A percentile compares a stretch with the other conserved stretches of the same genome.
These are phyloP conservation scores for Trifolium fragiferum DNA, from an alignment of 306 rosid genomes.

Conservation along the genomic window DNA sequence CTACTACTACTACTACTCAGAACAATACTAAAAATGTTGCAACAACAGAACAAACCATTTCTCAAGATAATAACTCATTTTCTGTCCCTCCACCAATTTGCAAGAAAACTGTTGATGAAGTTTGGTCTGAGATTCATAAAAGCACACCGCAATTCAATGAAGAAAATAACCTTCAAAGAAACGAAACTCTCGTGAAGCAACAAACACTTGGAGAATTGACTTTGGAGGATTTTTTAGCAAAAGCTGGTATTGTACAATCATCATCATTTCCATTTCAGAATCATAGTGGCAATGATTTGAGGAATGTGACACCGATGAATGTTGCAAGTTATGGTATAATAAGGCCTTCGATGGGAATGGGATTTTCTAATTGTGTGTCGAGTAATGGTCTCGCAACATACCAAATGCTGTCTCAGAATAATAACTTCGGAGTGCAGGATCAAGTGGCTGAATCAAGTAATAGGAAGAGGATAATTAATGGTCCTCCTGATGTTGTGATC, in stretches of 20 bases:
- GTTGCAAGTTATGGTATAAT: slow-evolving; percentile 36
- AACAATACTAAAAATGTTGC: slow-evolving; percentile 22
- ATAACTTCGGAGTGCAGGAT: slow-evolving; percentile 35
- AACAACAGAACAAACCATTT: slow-evolving; percentile 3
- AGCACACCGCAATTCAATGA: slow-evolving; percentile 29
- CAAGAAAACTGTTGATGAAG: slow-evolving; percentile 71
- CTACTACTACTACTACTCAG: not conserved
- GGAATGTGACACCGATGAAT: slow-evolving; percentile 23
- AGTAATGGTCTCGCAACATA: slow-evolving; percentile 35
- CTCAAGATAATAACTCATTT: slow-evolving; percentile 40
- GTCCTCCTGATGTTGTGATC: slow-evolving; percentile 63
- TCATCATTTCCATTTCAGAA: slow-evolving; percentile 33
- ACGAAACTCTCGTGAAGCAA: slow-evolving; percentile 40
- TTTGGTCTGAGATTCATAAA: slow-evolving; percentile 71
- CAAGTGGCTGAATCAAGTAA: slow-evolving; percentile 43
- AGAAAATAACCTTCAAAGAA: not conserved
- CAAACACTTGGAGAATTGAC: slow-evolving; percentile 67
- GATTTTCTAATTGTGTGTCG: slow-evolving; percentile 37
- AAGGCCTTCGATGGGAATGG: slow-evolving; percentile 36
- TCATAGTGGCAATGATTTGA: slow-evolving; percentile 21
- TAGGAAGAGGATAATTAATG: slow-evolving; percentile 58
- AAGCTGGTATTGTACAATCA: slow-evolving; percentile 72
- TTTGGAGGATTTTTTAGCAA: slow-evolving; percentile 72
- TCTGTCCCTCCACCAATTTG: slow-evolving; percentile 62
- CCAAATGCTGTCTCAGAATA: slow-evolving; percentile 46